Evolutionary conservation across 352 stramenopile genomes (phyloP).

Genomic region (Aphanomyces euteiches): DNA sequence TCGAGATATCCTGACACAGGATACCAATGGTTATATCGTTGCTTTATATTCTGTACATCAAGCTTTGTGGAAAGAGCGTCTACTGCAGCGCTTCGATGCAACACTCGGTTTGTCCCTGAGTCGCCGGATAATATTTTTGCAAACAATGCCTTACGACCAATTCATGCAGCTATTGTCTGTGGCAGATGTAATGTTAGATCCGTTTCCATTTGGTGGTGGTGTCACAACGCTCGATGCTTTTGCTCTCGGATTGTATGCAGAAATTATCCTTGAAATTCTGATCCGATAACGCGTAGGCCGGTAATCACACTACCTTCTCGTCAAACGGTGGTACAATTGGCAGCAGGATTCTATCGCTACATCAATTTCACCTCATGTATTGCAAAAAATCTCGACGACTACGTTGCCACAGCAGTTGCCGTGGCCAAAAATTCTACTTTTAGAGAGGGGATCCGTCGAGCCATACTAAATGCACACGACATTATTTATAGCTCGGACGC

Average conservation of each 20-base stretch:
- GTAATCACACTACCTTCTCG: slow-evolving; percentile 53
- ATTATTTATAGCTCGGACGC: slow-evolving; percentile 31
- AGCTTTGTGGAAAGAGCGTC: slow-evolving; percentile 49
- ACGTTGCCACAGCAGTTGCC: slow-evolving; percentile 38
- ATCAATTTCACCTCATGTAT: slow-evolving; percentile 50
- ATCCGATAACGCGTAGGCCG: slow-evolving; percentile 35
- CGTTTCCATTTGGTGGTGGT: slow-evolving; percentile 79
- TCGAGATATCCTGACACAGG: slow-evolving; percentile 38
- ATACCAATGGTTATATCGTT: slow-evolving; percentile 43
- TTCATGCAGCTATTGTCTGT: slow-evolving; percentile 53
- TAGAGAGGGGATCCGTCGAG: slow-evolving; percentile 19
- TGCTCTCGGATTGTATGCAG: slow-evolving; percentile 55
- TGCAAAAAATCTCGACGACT: slow-evolving; percentile 40
- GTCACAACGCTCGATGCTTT: slow-evolving; percentile 82
- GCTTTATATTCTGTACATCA: slow-evolving; percentile 49
- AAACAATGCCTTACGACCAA: slow-evolving; percentile 49
- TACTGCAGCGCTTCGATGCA: slow-evolving; percentile 37
- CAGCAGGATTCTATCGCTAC: slow-evolving; percentile 55
- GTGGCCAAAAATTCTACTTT: slow-evolving; percentile 36
- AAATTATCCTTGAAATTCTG: slow-evolving; percentile 31
- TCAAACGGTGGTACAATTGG: slow-evolving; percentile 54
- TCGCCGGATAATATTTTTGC: slow-evolving; percentile 55
- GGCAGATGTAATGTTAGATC: slow-evolving; percentile 72
- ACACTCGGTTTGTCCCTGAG: slow-evolving; percentile 31
- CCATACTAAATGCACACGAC: slow-evolving; percentile 28